Evolutionary conservation across 148 eudicot species (phyloP).

Genomic region (Rhododendron mucronatum): DNA sequence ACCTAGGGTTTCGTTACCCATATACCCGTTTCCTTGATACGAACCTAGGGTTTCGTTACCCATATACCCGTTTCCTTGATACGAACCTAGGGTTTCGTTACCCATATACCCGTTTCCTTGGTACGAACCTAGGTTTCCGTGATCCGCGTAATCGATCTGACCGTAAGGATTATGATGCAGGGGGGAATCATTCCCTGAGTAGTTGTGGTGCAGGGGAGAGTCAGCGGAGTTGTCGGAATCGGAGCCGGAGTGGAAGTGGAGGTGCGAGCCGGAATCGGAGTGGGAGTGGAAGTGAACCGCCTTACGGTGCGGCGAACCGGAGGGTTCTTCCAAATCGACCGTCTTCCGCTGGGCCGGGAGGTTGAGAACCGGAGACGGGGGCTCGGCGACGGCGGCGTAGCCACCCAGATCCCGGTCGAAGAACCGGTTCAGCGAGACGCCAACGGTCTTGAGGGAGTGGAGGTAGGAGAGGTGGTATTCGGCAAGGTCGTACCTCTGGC

Average conservation of each 20-base stretch:
- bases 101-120: conserved; percentile 5
- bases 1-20: not conserved
- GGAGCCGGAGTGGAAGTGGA: conserved; percentile 51
- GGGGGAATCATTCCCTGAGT: conserved; percentile 15
- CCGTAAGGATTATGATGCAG: conserved; percentile 15
- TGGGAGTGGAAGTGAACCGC: conserved; percentile 23
- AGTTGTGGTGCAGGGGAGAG: conserved; percentile 33
- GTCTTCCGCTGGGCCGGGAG: conserved; percentile 34
- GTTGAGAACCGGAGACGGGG: conserved; percentile 36
- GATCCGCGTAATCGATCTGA: conserved; percentile 13
- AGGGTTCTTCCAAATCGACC: conserved; percentile 14
- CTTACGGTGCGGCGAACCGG: not conserved
- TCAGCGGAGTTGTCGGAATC: conserved; percentile 27
- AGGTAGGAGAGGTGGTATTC: conserved; percentile 64
- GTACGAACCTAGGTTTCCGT: conserved; percentile 13
- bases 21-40: conserved; percentile 11
- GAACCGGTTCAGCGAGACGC: conserved; percentile 47
- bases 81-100: too few relatives aligned
- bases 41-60: not conserved
- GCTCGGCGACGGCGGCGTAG: conserved; percentile 12
- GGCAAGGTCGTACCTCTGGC: conserved; percentile 55
- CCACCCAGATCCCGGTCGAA: conserved; percentile 25
- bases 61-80: not conserved
- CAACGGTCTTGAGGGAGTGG: conserved; percentile 53
- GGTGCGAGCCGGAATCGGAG: conserved; percentile 52